Conservation (phyloP, 768 basidiomycete species). For the Atractiella rhizophila region DNA sequence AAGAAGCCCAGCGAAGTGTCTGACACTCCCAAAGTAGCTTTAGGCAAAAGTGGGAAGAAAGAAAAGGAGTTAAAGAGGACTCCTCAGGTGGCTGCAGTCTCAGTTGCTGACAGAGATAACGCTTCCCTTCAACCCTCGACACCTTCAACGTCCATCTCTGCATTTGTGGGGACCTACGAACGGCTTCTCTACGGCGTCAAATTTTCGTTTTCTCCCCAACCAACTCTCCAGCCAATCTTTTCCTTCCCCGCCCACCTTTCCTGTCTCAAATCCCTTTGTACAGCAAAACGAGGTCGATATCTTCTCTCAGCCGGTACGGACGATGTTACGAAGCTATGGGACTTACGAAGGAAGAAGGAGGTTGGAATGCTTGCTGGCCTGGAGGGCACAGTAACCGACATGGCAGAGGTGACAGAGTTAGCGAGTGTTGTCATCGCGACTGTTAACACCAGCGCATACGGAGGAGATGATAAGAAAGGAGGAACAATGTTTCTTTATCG, state of each 20-base stretch:
- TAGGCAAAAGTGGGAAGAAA: too few relatives aligned
- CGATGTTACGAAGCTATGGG: constrained; percentile 93
- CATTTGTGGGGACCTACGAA: constrained; percentile 89
- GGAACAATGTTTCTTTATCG: constrained; percentile 72
- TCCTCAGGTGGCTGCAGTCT: too few relatives aligned
- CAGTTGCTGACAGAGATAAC: too few relatives aligned
- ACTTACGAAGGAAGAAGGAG: constrained; percentile 68
- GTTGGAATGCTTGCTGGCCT: constrained; percentile 79
- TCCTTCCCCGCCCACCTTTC: constrained; percentile 93
- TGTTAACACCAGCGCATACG: too few relatives aligned
- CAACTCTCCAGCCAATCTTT: constrained; percentile 50
- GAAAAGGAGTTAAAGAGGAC: too few relatives aligned
- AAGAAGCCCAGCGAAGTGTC: too few relatives aligned
- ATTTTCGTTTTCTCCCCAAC: constrained; percentile 19
- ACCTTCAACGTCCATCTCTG: too few relatives aligned
- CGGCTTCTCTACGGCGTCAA: constrained; percentile 41
- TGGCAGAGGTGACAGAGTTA: not conserved
- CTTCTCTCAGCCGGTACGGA: constrained; percentile 46
- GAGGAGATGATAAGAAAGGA: too few relatives aligned
- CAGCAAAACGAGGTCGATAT: constrained; percentile 25
- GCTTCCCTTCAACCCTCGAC: too few relatives aligned
- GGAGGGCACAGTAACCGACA: not conserved
- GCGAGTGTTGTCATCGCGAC: too few relatives aligned
- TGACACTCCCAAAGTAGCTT: too few relatives aligned
- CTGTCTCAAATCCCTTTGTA: constrained; percentile 68